Conservation (phyloP, 306 rosid species). For the Sphenostylis stenocarpa region DNA sequence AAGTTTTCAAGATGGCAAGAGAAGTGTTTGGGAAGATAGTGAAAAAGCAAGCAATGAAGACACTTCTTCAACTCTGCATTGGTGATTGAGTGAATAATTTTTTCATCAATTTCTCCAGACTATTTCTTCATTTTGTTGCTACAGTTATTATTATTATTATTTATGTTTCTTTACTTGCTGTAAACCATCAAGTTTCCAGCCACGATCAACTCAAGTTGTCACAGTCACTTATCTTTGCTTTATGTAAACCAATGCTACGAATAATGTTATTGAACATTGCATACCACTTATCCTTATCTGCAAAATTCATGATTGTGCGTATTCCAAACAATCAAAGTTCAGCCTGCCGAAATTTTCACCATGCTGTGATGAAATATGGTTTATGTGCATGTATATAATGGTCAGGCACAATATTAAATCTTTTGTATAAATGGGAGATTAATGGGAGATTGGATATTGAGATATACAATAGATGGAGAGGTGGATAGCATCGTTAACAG, state of each 20-base stretch:
- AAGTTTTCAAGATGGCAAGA: constrained; percentile 59
- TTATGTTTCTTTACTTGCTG: background rate
- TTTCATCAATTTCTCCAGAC: background rate
- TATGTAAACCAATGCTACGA: background rate
- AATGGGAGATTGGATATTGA: too few species aligned
- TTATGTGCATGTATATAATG: background rate
- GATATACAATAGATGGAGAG: too few species aligned
- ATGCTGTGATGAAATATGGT: too few species aligned
- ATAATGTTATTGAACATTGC: background rate
- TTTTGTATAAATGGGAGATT: too few species aligned
- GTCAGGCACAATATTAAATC: too few species aligned
- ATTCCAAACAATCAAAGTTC: background rate
- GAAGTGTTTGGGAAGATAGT: constrained; percentile 68
- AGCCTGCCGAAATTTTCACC: too few species aligned
- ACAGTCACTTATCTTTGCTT: background rate
- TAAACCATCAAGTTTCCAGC: constrained; percentile 13
- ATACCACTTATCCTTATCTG: background rate
- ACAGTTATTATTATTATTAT: background rate
- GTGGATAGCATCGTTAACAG: too few species aligned
- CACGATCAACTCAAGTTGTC: constrained; percentile 30
- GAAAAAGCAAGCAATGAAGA: constrained; percentile 71
- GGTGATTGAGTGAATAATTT: constrained; percentile 33
- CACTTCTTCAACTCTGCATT: constrained; percentile 47
- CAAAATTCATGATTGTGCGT: background rate
- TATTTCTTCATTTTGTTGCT: background rate